phyloP scores from a whole-genome alignment of 2,329 filamentous ascomycete genomes.

The Colletotrichum theobromicola region DNA sequence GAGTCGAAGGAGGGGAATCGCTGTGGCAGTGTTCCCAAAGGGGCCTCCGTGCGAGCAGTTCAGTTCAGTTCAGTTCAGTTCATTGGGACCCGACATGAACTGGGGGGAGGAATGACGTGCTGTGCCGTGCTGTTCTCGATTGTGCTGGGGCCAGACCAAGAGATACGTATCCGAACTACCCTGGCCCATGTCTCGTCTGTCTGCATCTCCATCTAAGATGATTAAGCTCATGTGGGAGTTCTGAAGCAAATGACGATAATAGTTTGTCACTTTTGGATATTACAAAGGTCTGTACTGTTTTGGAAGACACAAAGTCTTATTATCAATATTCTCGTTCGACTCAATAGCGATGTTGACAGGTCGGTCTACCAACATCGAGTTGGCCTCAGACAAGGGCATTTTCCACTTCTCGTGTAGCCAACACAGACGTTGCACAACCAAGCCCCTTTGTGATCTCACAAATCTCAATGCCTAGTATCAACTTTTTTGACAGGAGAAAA shows the following conservation, averaged over 20 bases:
- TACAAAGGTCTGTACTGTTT: background rate
- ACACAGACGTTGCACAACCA: background rate
- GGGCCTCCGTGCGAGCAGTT: background rate
- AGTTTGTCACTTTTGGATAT: background rate
- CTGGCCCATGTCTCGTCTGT: background rate
- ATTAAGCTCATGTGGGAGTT: background rate
- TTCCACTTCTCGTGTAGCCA: background rate
- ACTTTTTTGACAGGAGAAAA: background rate
- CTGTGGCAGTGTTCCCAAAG: conserved; percentile 1
- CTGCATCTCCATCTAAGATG: background rate
- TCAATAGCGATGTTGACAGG: background rate
- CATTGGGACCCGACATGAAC: background rate
- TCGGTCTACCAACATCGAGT: background rate
- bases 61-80: background rate
- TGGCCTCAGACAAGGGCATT: background rate
- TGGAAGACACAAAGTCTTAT: accelerated
- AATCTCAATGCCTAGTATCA: background rate
- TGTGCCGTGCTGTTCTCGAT: background rate
- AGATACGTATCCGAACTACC: background rate
- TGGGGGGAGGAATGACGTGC: conserved; percentile 2
- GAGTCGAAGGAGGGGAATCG: background rate
- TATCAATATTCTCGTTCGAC: accelerated
- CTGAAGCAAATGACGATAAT: background rate
- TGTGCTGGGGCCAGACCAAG: background rate
- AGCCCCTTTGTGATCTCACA: background rate